Percentiles rank a stretch among this genome's conserved stretches.
Evolutionary conservation across 2,329 filamentous ascomycete genomes (phyloP).

Genomic region (Aureobasidium leucospermi): DNA sequence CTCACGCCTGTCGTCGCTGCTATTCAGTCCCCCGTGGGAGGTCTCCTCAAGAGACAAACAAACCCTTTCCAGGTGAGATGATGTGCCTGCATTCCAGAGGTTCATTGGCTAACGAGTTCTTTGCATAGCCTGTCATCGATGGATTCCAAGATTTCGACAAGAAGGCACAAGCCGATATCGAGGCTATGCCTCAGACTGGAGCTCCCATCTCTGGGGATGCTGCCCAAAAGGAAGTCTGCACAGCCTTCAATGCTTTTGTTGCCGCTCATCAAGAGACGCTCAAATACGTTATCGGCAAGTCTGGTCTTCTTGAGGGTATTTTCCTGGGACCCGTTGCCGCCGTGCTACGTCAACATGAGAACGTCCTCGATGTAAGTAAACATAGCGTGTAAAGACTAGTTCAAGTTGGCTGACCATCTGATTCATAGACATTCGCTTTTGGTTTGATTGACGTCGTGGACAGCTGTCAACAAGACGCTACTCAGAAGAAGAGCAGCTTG

Average conservation of each 20-base stretch:
- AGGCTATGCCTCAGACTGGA: conserved; percentile 16
- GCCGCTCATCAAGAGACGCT: conserved; percentile 26
- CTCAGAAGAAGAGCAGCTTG: neutral
- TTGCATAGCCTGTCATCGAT: conserved; percentile 20
- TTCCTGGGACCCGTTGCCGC: conserved; percentile 25
- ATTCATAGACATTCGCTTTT: neutral
- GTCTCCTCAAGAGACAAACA: neutral
- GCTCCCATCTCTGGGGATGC: conserved; percentile 16
- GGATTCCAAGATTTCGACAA: conserved; percentile 27
- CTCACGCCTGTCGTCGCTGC: neutral
- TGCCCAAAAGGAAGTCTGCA: conserved; percentile 20
- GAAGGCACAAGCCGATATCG: conserved; percentile 15
- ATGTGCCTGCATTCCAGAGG: neutral
- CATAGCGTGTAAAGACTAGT: too few species aligned
- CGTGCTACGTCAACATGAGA: conserved; percentile 19
- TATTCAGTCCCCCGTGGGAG: neutral
- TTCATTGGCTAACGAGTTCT: too few species aligned
- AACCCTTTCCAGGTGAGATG: neutral
- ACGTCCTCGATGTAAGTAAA: neutral
- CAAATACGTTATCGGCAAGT: conserved; percentile 31
- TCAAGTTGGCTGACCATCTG: too few species aligned
- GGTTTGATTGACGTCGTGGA: conserved; percentile 2
- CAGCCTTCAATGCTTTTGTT: conserved; percentile 19
- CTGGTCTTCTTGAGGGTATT: conserved; percentile 23
- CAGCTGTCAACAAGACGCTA: neutral